Conservation (phyloP, 345 rosid species). For the Erucastrum elatum region DNA sequence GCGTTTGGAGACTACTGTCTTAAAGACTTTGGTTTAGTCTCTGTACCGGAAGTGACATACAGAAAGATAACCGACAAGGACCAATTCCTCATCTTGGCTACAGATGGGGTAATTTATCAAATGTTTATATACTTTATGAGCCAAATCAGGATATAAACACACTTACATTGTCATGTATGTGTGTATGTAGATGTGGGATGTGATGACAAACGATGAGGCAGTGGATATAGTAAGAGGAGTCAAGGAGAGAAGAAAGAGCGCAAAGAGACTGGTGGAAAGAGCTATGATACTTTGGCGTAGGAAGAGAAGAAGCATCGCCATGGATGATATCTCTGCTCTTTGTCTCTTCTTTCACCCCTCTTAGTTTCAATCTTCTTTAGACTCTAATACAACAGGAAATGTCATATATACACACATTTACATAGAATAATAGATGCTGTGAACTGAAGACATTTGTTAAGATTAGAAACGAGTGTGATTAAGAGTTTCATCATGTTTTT, state of each 20-base stretch:
- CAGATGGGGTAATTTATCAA: slow-evolving; percentile 63
- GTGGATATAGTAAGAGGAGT: slow-evolving; percentile 63
- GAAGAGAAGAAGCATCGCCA: slow-evolving; percentile 63
- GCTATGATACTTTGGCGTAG: slow-evolving; percentile 72
- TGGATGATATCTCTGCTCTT: slow-evolving; percentile 83
- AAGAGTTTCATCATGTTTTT: slow-evolving; percentile 70
- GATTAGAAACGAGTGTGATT: slow-evolving; percentile 49
- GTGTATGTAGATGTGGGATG: slow-evolving; percentile 75
- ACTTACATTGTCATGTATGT: background rate
- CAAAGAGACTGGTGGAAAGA: slow-evolving; percentile 67
- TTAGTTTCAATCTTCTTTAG: slow-evolving; percentile 3
- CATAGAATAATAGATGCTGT: slow-evolving; percentile 7
- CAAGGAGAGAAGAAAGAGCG: slow-evolving; percentile 56
- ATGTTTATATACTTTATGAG: background rate
- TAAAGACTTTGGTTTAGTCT: slow-evolving; percentile 81
- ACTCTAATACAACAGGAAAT: background rate
- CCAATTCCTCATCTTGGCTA: slow-evolving; percentile 74
- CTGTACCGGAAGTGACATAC: slow-evolving; percentile 67
- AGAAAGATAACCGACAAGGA: slow-evolving; percentile 58
- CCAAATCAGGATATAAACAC: background rate
- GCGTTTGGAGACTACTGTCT: slow-evolving; percentile 85
- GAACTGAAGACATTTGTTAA: background rate
- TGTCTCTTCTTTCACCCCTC: slow-evolving; percentile 71
- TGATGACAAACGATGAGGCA: slow-evolving; percentile 74
- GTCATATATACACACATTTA: slow-evolving; percentile 17